phyloP scores from a whole-genome alignment of 108 stramenopile species.

The Nitzschia palea region DNA sequence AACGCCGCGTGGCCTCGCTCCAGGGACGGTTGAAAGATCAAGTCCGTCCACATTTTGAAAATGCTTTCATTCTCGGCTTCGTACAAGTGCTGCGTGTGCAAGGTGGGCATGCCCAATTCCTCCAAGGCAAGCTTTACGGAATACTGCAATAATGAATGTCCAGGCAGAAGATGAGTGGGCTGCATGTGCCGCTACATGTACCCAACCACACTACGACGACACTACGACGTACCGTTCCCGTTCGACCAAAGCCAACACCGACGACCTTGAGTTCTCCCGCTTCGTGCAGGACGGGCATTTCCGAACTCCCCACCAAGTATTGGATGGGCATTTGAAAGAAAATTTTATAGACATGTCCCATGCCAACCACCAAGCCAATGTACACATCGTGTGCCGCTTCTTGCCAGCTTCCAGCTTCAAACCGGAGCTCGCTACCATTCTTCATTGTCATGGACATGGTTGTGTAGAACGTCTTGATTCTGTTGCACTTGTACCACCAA shows the following conservation, averaged over 20 bases:
- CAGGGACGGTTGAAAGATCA: constrained; percentile 60
- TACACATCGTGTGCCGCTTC: constrained; percentile 39
- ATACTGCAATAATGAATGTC: constrained; percentile 39
- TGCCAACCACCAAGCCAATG: constrained; percentile 36
- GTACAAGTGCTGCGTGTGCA: constrained; percentile 85
- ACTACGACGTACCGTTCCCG: constrained; percentile 68
- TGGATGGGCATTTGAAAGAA: constrained; percentile 21
- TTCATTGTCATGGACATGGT: constrained; percentile 32
- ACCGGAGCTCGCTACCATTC: constrained; percentile 23
- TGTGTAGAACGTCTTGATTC: not conserved
- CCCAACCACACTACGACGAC: too few species aligned
- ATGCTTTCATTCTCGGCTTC: constrained; percentile 50
- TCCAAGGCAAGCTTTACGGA: constrained; percentile 77
- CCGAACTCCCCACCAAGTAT: constrained; percentile 4
- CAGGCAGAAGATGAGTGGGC: too few species aligned
- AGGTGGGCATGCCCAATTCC: constrained; percentile 62
- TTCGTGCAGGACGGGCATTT: not conserved
- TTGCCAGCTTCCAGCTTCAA: constrained; percentile 41
- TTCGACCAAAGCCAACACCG: constrained; percentile 79
- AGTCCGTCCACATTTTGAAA: constrained; percentile 52
- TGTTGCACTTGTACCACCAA: too few species aligned
- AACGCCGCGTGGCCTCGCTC: constrained; percentile 38
- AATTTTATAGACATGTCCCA: constrained; percentile 16
- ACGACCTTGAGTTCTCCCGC: constrained; percentile 61
- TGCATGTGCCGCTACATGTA: too few species aligned